These are phyloP conservation scores for Alternaria arbusti DNA, from an alignment of 2,329 filamentous ascomycete genomes.

Conservation along the genomic window DNA sequence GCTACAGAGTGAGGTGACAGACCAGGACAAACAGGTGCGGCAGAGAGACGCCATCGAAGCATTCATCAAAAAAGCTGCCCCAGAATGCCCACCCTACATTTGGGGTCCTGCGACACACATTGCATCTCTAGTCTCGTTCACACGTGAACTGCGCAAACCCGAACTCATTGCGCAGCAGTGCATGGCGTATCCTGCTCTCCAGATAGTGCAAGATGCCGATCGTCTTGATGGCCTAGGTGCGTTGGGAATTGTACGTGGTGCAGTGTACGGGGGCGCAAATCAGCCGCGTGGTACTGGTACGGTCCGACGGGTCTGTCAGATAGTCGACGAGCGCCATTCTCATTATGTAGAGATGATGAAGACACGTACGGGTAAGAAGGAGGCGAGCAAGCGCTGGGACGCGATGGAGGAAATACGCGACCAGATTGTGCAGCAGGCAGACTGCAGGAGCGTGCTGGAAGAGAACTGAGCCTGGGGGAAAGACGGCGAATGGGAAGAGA, in stretches of 20 bases:
- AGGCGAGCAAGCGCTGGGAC: slow-evolving; percentile 21
- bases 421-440: slow-evolving; percentile 8
- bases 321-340: slow-evolving; percentile 15
- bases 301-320: slow-evolving; percentile 12
- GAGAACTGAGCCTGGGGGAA: not conserved
- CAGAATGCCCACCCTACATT: slow-evolving; percentile 52
- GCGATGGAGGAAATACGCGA: slow-evolving; percentile 16
- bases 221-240: slow-evolving; percentile 84
- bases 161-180: slow-evolving; percentile 59
- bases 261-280: not conserved
- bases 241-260: slow-evolving; percentile 51
- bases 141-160: slow-evolving; percentile 70
- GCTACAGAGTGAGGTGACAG: not conserved
- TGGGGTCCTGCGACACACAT: slow-evolving; percentile 72
- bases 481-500: not conserved
- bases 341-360: slow-evolving; percentile 25
- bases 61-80: not conserved
- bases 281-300: slow-evolving; percentile 55
- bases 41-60: slow-evolving; percentile 52
- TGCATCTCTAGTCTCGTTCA: slow-evolving; percentile 78
- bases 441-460: slow-evolving; percentile 15
- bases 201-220: slow-evolving; percentile 88
- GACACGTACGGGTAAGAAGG: slow-evolving; percentile 20
- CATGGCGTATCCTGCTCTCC: slow-evolving; percentile 70
- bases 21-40: slow-evolving; percentile 55